Evolutionary conservation across 352 stramenopile species (phyloP), one percentile per base, ranked within the genome.

Genomic region (Phytophthora pluvialis): DNA sequence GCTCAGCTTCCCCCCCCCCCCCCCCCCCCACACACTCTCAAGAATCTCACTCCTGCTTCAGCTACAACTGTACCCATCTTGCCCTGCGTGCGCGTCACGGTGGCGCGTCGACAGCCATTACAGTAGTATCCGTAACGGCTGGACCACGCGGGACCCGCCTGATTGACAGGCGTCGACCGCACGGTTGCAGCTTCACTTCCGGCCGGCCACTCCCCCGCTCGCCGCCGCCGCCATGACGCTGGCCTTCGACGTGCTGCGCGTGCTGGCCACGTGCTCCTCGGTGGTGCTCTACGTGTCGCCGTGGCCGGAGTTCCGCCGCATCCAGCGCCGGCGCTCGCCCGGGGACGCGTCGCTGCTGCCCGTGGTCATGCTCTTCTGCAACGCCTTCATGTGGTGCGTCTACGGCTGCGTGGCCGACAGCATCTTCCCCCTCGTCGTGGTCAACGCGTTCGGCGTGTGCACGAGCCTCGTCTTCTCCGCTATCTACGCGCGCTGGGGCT

Each of bases 401-500:
- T 74, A 77, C 70, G 64, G 63, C 57, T 60, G 44, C 42, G 57
- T 76, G 42, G 71, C 67, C 12, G 21, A 73, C 32, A 68, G 50
- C 40, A 64, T 71, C 70, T 78, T 75, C 48, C 70, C 70, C 25
- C 61, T 78, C 18, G 53, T 78, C 5, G 46, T 71, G 15, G 62
- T 75, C 47, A 73, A 70, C 45, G 12, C 51, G 18, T 59, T 78
- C 28, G 75, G 75, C 21, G 54, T 67, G 16, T 10, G 36, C 31
- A 71, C 75, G 15, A 72, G 60, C 16, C 31, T 75, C 45, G 11
- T 47, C 15, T 83, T 80, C 65, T 54, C 77, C 13, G 39, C 16
- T 29, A 38, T 83, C 35, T 80, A 72, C 59, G 45, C 66, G 45
- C 58, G 47, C 40, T 82, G 56, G 55, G 54, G 64, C 36, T 66